Percentiles rank a stretch among this genome's conserved stretches.
Conservation (phyloP, 352 stramenopile genomes). For the Pythium vanterpoolii region DNA sequence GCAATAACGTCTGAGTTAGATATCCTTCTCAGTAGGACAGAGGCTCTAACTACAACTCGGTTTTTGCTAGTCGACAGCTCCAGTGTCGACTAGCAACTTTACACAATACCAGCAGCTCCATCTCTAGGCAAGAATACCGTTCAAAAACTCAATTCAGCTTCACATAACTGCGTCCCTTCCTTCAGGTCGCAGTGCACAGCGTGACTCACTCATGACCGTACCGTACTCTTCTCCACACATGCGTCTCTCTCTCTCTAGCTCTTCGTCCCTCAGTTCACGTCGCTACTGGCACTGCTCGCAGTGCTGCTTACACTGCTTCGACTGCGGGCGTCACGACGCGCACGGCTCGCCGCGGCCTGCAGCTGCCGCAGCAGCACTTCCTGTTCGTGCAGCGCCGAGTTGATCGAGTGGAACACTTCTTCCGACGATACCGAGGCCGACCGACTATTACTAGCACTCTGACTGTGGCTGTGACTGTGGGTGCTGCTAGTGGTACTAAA, state of each 20-base stretch:
- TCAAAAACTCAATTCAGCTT: too few species aligned
- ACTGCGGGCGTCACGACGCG: neutral
- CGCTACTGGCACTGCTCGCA: neutral
- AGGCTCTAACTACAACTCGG: too few species aligned
- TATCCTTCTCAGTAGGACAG: too few species aligned
- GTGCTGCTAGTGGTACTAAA: neutral
- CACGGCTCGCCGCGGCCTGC: neutral
- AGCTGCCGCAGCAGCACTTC: slow-evolving; percentile 11
- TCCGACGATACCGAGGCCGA: slow-evolving; percentile 5
- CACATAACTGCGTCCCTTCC: too few species aligned
- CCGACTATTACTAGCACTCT: too few species aligned
- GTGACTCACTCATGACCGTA: neutral
- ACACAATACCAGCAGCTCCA: too few species aligned
- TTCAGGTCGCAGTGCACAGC: neutral
- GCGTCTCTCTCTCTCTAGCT: too few species aligned
- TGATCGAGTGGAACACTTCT: slow-evolving; percentile 7
- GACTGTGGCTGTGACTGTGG: neutral
- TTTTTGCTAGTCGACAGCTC: too few species aligned
- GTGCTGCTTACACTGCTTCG: neutral
- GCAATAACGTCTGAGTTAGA: too few species aligned
- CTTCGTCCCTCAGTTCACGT: neutral
- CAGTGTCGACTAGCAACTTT: too few species aligned
- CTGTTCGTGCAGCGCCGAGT: slow-evolving; percentile 14
- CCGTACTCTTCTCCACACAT: too few species aligned
- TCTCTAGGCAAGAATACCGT: too few species aligned